phyloP scores from a whole-genome alignment of 2,329 filamentous ascomycete species.

The Emydomyces testavorans region DNA sequence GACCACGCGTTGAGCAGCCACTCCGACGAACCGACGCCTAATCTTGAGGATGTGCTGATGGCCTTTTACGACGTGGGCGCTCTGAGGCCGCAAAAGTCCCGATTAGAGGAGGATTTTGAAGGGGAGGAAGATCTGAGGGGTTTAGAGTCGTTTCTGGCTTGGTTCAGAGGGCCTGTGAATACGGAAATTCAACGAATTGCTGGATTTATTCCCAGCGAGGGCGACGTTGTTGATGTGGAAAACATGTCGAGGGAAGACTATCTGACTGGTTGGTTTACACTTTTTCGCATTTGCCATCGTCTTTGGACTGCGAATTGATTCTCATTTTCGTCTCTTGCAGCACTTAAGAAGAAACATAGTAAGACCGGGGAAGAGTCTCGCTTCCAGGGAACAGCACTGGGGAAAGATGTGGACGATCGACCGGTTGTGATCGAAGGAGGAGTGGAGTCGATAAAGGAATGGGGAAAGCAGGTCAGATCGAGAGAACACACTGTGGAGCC shows the following conservation, averaged over 20 bases:
- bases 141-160: slow-evolving; percentile 64
- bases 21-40: slow-evolving; percentile 49
- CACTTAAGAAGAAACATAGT: slow-evolving; percentile 83
- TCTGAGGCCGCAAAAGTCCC: slow-evolving; percentile 55
- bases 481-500: slow-evolving; percentile 24
- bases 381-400: slow-evolving; percentile 73
- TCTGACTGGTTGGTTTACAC: slow-evolving; percentile 45
- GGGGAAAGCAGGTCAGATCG: slow-evolving; percentile 38
- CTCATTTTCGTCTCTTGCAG: slow-evolving; percentile 32
- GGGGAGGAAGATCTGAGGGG: slow-evolving; percentile 68
- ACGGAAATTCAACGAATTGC: slow-evolving; percentile 73
- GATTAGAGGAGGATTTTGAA: slow-evolving; percentile 55
- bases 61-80: slow-evolving; percentile 73
- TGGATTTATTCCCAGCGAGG: slow-evolving; percentile 51
- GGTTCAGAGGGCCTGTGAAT: slow-evolving; percentile 64
- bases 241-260: slow-evolving; percentile 57
- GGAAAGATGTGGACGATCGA: slow-evolving; percentile 58
- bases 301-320: not conserved
- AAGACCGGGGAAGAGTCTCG: slow-evolving; percentile 79
- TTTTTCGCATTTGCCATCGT: slow-evolving; percentile 7
- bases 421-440: slow-evolving; percentile 71
- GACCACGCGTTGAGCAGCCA: slow-evolving; percentile 60
- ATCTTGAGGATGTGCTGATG: slow-evolving; percentile 68
- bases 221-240: slow-evolving; percentile 39
- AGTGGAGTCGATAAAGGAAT: slow-evolving; percentile 54